These are phyloP conservation scores for Ambrosiella beaveri DNA, from an alignment of 2,329 filamentous ascomycete species.

Conservation along the genomic window DNA sequence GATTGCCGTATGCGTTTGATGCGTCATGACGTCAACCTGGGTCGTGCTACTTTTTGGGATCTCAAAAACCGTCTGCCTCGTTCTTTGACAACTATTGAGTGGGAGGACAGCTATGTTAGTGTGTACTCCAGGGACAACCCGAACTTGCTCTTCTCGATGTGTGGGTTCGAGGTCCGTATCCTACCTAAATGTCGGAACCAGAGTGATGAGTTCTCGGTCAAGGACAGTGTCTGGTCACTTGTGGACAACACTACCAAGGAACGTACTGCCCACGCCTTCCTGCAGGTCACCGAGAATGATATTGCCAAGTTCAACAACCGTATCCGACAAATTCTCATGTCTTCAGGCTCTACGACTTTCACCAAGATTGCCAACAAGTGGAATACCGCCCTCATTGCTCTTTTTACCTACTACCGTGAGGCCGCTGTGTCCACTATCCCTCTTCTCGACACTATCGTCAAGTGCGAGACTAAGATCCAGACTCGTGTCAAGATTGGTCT, in stretches of 20 bases:
- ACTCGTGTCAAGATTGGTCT: conserved; percentile 96
- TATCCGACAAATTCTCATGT: conserved; percentile 97
- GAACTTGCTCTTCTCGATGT: conserved; percentile 94
- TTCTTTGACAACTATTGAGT: conserved; percentile 92
- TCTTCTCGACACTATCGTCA: conserved; percentile 91
- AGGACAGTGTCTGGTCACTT: conserved; percentile 95
- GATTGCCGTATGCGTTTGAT: conserved; percentile 96
- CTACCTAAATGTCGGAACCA: conserved; percentile 87
- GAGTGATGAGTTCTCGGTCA: conserved; percentile 91
- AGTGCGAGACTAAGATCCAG: conserved; percentile 98
- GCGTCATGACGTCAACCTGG: conserved; percentile 96
- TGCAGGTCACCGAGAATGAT: conserved; percentile 95
- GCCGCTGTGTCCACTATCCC: conserved; percentile 91
- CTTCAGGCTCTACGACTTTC: conserved; percentile 96
- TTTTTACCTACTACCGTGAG: conserved; percentile 98
- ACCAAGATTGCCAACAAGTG: conserved; percentile 99
- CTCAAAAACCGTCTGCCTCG: conserved; percentile 90
- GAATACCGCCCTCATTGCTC: conserved; percentile 92
- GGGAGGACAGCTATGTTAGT: conserved; percentile 96
- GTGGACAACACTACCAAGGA: conserved; percentile 96
- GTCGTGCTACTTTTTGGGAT: conserved; percentile 96
- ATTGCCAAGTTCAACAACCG: conserved; percentile 99
- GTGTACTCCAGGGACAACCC: conserved; percentile 98
- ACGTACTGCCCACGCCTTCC: conserved; percentile 88
- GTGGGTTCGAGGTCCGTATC: conserved; percentile 90